Base-by-base conservation (phyloP, 768 basidiomycete genomes). In the Russula compacta region DNA sequence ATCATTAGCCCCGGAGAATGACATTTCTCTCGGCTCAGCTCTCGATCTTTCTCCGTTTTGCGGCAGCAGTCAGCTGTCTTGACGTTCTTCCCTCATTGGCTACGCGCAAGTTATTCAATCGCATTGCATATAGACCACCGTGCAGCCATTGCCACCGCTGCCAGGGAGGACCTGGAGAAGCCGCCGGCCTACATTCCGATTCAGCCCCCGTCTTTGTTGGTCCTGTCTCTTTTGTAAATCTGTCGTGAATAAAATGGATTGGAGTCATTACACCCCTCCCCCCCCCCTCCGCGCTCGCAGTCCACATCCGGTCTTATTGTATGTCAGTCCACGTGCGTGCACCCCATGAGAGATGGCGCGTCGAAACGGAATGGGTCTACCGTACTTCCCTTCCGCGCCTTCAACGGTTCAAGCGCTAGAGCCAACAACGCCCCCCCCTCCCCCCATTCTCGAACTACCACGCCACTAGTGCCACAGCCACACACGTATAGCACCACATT, bases 381-480 rank as follows among this genome's bases (percentile, higher is more conserved):
- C 32, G 21, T 36, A n/a, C n/a, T 40, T n/a, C 53, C 46, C 6
- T 36, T 43, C 53, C 32, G 19, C n/a, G 21, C 9, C 49, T 19
- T 35, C 10, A 17, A 51, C 38, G n/a, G 44, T 32, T 43, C 33
- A 48, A 3, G 59, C 52, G 52, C 59, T 14, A 10, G 10, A 32
- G 38, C 21, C 35, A 38, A 33, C 24, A 24, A 21, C 40, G 24
- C 19, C 40, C 40, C 19, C 52, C 54, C 43, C 44, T 15, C 38
- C 51, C 42, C 3, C 5, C 10, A 4, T n/a, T 8, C 19, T 15
- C 33, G 43, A 29, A 29, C 48, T 43, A 60, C 56, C 60, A 56
- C 60, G 60, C 60, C 60, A 61, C 60, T 51, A 56, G 24, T 35
- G 53, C 46, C 8, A 54, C 40, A 17, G 24, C 24, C 24, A 44